Evolutionary conservation across 306 rosid genomes (phyloP), one percentile per base, ranked within the genome.

Genomic region (Corylus avellana): DNA sequence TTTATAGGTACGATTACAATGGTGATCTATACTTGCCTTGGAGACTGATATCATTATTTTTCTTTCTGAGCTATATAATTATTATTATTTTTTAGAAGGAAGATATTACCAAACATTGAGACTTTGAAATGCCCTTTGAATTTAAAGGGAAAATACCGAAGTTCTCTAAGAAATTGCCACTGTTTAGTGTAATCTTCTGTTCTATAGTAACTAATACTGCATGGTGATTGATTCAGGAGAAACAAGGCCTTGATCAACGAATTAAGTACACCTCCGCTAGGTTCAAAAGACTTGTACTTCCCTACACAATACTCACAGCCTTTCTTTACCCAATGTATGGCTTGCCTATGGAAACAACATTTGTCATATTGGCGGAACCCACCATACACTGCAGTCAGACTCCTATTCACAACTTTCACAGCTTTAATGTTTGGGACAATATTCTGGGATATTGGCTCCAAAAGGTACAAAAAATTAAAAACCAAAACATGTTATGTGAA

Each of bases 301-400:
- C 79, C 91, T 18, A 86, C 97, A 44, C 83, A 84, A 79, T 90
- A 88, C 86, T 88, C 98, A 0, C 89, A 86, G 75, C 85, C 94
- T 69, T 89, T 89, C 85, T 72, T 79, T 57, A 90, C 80, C 8
- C 98, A 94, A 80, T 94, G 90, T 18, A 81, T 75, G 84, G 97
- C 98, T 73, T 94, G 98, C 75, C 73, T 91, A 16, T 94, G 98
- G 98, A 94, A 94, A 86, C 98, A 92, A 57, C 85, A 86, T 80
- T 83, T 84, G 48, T 91, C 97, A 12, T 94, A 94, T 42, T 94
- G 98, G 98, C 75, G 98, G 82, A 94, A 92, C 78, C 94, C 98
- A 0, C 87, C 94, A 46, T 94, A 92, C 32, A 87, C 72, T 78
- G 94, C 92, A 57, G 93, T 89, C 70, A 89, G 96, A 87, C 82